phyloP scores from a whole-genome alignment of 1,284 basidiomycete species.

The Papiliotrema terrestris region DNA sequence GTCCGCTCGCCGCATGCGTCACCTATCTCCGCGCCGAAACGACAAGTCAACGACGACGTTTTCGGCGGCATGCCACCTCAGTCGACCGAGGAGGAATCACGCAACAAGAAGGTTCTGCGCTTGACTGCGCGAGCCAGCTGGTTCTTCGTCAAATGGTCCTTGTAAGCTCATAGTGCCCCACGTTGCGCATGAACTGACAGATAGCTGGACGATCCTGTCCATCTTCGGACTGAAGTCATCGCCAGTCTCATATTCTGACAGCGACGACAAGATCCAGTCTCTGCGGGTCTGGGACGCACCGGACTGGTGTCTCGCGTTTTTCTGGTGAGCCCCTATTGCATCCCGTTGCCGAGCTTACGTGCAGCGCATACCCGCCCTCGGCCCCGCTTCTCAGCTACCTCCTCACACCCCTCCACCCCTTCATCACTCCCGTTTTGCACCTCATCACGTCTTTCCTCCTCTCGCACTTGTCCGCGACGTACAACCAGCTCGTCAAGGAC shows the following conservation, averaged over 20 bases:
- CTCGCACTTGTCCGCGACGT: slow-evolving; percentile 33
- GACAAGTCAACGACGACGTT: slow-evolving; percentile 7
- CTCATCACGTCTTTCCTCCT: slow-evolving; percentile 31
- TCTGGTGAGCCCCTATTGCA: slow-evolving; percentile 33
- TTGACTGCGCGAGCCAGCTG: slow-evolving; percentile 6
- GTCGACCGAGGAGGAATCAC: background rate
- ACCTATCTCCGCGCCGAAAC: slow-evolving; percentile 26
- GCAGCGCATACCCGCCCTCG: slow-evolving; percentile 38
- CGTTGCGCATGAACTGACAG: slow-evolving; percentile 1
- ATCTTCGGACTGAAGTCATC: slow-evolving; percentile 26
- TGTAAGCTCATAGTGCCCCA: slow-evolving; percentile 16
- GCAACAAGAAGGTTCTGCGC: background rate
- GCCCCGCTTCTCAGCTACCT: slow-evolving; percentile 37
- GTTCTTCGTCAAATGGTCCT: slow-evolving; percentile 21
- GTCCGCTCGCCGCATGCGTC: slow-evolving; percentile 38
- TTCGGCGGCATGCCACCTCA: slow-evolving; percentile 7
- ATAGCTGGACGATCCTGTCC: slow-evolving; percentile 24
- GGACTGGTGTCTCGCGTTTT: slow-evolving; percentile 47
- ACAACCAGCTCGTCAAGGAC: slow-evolving; percentile 44
- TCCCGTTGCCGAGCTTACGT: background rate
- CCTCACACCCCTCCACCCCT: slow-evolving; percentile 33
- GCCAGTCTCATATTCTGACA: background rate
- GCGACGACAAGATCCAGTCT: slow-evolving; percentile 38
- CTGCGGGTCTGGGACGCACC: slow-evolving; percentile 48
- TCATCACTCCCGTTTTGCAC: slow-evolving; percentile 36